A percentile compares a stretch with the other conserved stretches of the same genome.
phyloP scores from a whole-genome alignment of 1,284 basidiomycete species.

The Boletus semigastroideus region DNA sequence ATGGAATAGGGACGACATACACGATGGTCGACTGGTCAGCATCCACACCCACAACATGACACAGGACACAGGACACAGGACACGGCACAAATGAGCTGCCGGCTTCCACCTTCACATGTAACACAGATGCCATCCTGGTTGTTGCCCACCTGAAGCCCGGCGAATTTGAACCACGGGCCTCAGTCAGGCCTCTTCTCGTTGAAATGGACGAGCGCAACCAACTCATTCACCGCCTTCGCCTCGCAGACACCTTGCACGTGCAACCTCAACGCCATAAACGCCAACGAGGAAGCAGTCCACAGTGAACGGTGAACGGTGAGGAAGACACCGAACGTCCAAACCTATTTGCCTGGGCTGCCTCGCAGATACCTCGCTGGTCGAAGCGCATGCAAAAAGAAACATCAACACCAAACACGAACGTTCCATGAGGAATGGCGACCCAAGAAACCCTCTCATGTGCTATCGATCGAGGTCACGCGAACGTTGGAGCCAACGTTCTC shows the following conservation, averaged over 20 bases:
- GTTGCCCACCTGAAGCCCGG: neutral
- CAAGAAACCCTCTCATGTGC: constrained; percentile 14
- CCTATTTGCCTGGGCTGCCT: constrained; percentile 12
- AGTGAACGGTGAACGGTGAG: constrained; percentile 1
- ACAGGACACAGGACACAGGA: neutral
- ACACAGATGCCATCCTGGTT: neutral
- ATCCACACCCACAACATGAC: neutral
- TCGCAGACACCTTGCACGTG: constrained; percentile 19
- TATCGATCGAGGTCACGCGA: constrained; percentile 13
- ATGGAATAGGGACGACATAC: constrained; percentile 13
- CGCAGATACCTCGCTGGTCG: constrained; percentile 16
- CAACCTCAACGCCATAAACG: neutral
- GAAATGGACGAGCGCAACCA: constrained; percentile 4
- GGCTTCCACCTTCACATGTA: neutral
- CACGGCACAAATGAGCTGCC: constrained; percentile 8
- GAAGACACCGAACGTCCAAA: constrained; percentile 13
- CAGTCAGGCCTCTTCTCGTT: neutral
- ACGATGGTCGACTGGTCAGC: constrained; percentile 16
- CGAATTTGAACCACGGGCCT: constrained; percentile 8
- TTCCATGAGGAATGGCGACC: constrained; percentile 7
- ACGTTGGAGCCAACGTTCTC: neutral
- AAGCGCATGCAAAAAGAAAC: constrained; percentile 8
- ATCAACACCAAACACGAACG: constrained; percentile 1
- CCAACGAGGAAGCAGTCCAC: neutral
- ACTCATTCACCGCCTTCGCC: constrained; percentile 19